Conservation (phyloP, 2,329 filamentous ascomycete genomes). For the Colletotrichum sp. region DNA sequence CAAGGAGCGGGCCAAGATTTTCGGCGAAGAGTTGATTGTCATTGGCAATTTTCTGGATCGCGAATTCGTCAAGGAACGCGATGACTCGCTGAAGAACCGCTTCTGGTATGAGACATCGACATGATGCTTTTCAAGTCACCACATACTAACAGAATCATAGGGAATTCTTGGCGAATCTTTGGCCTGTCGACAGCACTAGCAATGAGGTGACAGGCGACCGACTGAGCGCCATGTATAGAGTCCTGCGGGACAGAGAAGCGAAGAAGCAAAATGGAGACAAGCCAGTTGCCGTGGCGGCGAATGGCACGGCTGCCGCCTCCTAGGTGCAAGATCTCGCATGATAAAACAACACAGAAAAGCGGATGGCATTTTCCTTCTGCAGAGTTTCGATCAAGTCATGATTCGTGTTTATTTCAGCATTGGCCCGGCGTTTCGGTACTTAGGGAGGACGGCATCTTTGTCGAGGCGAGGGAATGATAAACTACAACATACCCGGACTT, state of each 20-base stretch:
- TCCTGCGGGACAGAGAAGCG: constrained; percentile 39
- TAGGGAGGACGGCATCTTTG: constrained; percentile 14
- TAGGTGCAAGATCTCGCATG: constrained; percentile 5
- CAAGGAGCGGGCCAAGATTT: constrained; percentile 65
- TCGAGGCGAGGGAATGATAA: constrained; percentile 23
- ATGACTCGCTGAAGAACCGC: constrained; percentile 42
- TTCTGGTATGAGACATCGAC: constrained; percentile 19
- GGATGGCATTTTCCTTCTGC: neutral
- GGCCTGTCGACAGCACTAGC: constrained; percentile 51
- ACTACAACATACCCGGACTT: constrained; percentile 25
- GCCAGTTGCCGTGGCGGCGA: constrained; percentile 7
- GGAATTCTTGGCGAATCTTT: constrained; percentile 51
- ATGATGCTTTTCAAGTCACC: neutral
- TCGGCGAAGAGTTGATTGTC: constrained; percentile 64
- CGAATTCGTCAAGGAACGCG: constrained; percentile 21
- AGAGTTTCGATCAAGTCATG: constrained; percentile 11
- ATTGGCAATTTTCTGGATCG: constrained; percentile 67
- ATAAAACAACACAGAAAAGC: constrained; percentile 6
- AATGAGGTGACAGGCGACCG: constrained; percentile 48
- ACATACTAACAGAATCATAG: constrained; percentile 26
- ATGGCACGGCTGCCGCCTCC: constrained; percentile 20
- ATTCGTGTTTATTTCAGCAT: constrained; percentile 21
- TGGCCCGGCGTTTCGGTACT: constrained; percentile 24
- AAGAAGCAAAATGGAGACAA: constrained; percentile 18
- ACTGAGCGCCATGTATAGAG: constrained; percentile 50